phyloP scores from a whole-genome alignment of 1,284 basidiomycete species.

The Papiliotrema fonsecae region DNA sequence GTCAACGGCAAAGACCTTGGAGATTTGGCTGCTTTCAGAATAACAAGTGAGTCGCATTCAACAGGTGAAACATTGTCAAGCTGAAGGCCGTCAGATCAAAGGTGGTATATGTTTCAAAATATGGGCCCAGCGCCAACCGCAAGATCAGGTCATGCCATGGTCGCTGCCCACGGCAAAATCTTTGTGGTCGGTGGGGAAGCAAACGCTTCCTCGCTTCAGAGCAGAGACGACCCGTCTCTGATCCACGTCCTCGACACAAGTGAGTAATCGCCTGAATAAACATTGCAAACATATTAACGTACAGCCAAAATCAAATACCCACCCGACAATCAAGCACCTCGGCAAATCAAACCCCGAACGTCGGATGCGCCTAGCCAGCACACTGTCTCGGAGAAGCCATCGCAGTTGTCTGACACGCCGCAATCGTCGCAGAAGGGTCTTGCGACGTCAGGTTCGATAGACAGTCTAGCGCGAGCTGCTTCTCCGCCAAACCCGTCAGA shows the following conservation, averaged over 20 bases:
- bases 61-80: background rate
- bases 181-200: slow-evolving; percentile 94
- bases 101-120: slow-evolving; percentile 99
- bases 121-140: slow-evolving; percentile 93
- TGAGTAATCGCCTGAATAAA: slow-evolving; percentile 49
- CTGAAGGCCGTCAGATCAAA: slow-evolving; percentile 49
- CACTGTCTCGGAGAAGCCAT: slow-evolving; percentile 23
- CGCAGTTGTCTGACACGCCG: slow-evolving; percentile 8
- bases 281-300: slow-evolving; percentile 1
- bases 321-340: slow-evolving; percentile 39
- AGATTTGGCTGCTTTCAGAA: slow-evolving; percentile 94
- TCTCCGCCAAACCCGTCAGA: slow-evolving; percentile 25
- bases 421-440: slow-evolving; percentile 13
- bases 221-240: slow-evolving; percentile 70
- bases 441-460: slow-evolving; percentile 24
- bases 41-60: slow-evolving; percentile 65
- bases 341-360: slow-evolving; percentile 14
- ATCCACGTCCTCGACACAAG: slow-evolving; percentile 92
- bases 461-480: slow-evolving; percentile 28
- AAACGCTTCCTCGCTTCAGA: slow-evolving; percentile 36
- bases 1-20: slow-evolving; percentile 95
- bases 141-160: slow-evolving; percentile 92
- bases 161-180: slow-evolving; percentile 78
- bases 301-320: slow-evolving; percentile 94
- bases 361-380: slow-evolving; percentile 24